These are phyloP conservation scores for Halteria grandinella DNA, from an alignment of 73 alveolate species.

Conservation along the genomic window DNA sequence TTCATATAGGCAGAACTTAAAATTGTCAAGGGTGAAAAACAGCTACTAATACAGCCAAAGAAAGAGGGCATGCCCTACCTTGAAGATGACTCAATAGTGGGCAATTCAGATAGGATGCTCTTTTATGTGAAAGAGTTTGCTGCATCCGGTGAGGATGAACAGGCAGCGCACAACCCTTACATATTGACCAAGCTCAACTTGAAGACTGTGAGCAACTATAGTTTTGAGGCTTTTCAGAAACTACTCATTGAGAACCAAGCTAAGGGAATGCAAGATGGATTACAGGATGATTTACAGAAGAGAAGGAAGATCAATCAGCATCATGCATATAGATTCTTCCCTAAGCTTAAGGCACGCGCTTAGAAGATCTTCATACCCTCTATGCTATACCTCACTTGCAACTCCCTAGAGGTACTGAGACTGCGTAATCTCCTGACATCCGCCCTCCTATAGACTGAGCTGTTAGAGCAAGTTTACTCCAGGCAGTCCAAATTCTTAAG, in stretches of 20 bases:
- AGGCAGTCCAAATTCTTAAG: constrained; percentile 68
- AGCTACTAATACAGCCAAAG: not conserved
- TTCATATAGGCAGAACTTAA: not conserved
- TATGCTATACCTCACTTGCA: constrained; percentile 80
- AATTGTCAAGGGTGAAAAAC: constrained; percentile 40
- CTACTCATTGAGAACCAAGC: not conserved
- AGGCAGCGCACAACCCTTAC: constrained; percentile 45
- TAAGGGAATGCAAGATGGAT: not conserved
- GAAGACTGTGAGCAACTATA: constrained; percentile 23
- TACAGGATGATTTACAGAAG: not conserved
- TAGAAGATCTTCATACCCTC: constrained; percentile 51
- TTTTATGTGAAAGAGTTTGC: constrained; percentile 40
- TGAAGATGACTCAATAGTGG: constrained; percentile 45
- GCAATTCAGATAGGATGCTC: constrained; percentile 51
- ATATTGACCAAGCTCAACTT: constrained; percentile 35
- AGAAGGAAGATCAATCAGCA: constrained; percentile 17
- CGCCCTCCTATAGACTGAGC: constrained; percentile 69
- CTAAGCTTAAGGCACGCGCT: constrained; percentile 35
- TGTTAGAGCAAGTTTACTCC: constrained; percentile 74
- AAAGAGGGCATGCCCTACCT: constrained; percentile 27
- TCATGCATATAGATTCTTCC: constrained; percentile 53
- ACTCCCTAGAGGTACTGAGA: constrained; percentile 79
- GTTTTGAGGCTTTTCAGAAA: constrained; percentile 27
- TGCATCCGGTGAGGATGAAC: constrained; percentile 44
- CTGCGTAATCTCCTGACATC: constrained; percentile 72